phyloP scores from a whole-genome alignment of 257 asterid species.

The Galeopsis tetrahit region DNA sequence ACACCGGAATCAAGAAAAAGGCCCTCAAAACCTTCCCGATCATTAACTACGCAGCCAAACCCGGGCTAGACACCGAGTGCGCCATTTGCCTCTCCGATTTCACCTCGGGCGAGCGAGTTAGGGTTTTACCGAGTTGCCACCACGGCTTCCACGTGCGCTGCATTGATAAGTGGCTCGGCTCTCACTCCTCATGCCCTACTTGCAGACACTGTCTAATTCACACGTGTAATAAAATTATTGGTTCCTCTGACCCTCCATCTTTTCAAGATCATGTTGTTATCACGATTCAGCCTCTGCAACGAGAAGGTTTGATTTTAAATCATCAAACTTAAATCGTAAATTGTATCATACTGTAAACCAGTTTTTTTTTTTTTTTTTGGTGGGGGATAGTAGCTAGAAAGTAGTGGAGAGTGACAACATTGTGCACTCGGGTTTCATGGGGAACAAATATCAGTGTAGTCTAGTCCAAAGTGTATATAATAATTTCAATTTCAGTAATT shows the following conservation, averaged over 20 bases:
- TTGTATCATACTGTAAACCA: conserved; percentile 33
- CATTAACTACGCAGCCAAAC: conserved; percentile 44
- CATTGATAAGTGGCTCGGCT: conserved; percentile 53
- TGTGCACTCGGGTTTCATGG: conserved; percentile 33
- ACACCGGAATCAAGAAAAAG: conserved; percentile 56
- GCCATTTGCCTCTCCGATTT: conserved; percentile 60
- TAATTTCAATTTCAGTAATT: conserved; percentile 28
- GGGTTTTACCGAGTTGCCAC: conserved; percentile 55
- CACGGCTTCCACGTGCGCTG: conserved; percentile 62
- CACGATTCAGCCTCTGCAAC: conserved; percentile 52
- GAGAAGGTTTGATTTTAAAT: conserved; percentile 52
- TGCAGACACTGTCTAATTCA: conserved; percentile 59
- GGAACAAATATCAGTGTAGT: neutral
- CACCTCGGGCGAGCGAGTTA: conserved; percentile 41
- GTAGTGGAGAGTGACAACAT: conserved; percentile 39
- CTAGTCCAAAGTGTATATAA: conserved; percentile 31
- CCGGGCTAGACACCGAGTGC: conserved; percentile 52
- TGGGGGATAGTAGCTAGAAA: neutral
- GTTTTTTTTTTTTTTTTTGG: neutral
- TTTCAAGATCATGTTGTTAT: conserved; percentile 30
- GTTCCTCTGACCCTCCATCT: neutral
- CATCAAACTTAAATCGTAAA: conserved; percentile 31
- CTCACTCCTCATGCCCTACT: conserved; percentile 66
- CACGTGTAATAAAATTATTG: conserved; percentile 52
- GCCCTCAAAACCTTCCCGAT: conserved; percentile 55